These are phyloP conservation scores for Cryptococcus neoformans DNA, from an alignment of 1,284 basidiomycete species.

Conservation along the genomic window DNA sequence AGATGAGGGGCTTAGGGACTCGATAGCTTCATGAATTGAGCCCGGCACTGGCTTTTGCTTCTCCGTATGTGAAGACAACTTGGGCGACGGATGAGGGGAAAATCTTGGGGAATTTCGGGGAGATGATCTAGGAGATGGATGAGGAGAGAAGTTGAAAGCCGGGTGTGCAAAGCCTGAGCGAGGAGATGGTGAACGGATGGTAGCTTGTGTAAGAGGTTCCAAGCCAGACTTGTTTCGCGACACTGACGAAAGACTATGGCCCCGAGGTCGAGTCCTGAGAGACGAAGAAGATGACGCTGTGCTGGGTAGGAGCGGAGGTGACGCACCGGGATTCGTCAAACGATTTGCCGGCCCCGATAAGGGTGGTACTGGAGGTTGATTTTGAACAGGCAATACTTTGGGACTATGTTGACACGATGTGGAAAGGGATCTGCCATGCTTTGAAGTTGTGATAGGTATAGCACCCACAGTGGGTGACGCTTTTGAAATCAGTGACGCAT, in stretches of 20 bases:
- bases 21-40: background rate
- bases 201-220: background rate
- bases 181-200: background rate
- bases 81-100: background rate
- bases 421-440: background rate
- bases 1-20: background rate
- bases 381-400: no score
- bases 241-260: slow-evolving; percentile 10
- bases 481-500: background rate
- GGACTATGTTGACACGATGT: background rate
- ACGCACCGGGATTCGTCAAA: no score
- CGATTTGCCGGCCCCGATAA: no score
- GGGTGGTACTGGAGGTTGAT: no score
- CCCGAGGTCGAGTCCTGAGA: slow-evolving; percentile 10
- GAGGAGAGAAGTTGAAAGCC: no score
- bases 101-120: background rate
- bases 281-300: no score
- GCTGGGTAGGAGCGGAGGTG: no score
- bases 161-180: background rate
- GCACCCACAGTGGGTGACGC: background rate
- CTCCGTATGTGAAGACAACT: background rate
- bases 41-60: background rate
- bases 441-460: background rate
- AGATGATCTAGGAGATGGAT: background rate
- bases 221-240: background rate